Conservation (phyloP, 2,329 filamentous ascomycete species). For the Aureobasidium zeae region DNA sequence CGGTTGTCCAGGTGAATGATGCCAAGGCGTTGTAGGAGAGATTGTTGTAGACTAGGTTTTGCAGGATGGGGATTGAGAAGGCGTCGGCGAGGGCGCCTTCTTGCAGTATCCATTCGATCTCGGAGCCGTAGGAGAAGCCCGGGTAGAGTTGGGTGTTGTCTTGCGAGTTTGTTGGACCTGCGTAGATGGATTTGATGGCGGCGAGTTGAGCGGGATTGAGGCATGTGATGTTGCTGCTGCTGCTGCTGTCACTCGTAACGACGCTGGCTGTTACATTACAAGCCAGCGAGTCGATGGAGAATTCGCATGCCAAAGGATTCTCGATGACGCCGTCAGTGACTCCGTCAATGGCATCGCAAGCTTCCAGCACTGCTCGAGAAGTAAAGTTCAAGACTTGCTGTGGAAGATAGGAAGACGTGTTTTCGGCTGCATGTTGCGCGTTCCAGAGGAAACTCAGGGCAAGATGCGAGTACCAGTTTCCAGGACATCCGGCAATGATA, state of each 20-base stretch:
- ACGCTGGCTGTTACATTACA: too few species aligned
- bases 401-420: conserved; percentile 20
- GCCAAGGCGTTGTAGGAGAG: conserved; percentile 29
- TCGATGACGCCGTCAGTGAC: conserved; percentile 41
- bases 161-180: conserved; percentile 23
- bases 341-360: conserved; percentile 43
- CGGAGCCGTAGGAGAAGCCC: conserved; percentile 34
- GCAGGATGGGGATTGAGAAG: conserved; percentile 34
- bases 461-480: conserved; percentile 31
- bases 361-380: conserved; percentile 27
- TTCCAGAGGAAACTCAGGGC: conserved; percentile 26
- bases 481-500: conserved; percentile 34
- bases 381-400: conserved; percentile 29
- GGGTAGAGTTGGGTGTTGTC: conserved; percentile 30
- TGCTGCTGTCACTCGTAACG: conserved; percentile 13
- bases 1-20: conserved; percentile 31
- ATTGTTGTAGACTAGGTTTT: conserved; percentile 35
- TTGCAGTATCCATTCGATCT: conserved; percentile 31
- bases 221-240: conserved; percentile 20
- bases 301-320: conserved; percentile 36
- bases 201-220: conserved; percentile 27
- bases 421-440: conserved; percentile 18
- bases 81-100: conserved; percentile 28
- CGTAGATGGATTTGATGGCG: conserved; percentile 28
- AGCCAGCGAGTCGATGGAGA: conserved; percentile 27